phyloP scores from a whole-genome alignment of 1,139 yeast species.

The Hansenula sp. region DNA sequence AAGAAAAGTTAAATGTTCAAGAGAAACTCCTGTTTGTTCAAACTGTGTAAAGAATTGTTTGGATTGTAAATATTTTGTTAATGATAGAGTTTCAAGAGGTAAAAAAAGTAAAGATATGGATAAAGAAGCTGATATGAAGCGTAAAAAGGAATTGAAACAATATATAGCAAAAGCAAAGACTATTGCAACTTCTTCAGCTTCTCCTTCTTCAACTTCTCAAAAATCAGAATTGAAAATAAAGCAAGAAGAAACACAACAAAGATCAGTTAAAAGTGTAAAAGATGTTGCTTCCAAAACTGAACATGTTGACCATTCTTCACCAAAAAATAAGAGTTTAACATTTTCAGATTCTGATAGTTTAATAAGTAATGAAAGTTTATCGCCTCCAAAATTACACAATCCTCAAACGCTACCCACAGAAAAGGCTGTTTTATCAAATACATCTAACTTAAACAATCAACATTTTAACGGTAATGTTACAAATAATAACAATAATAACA shows the following conservation, averaged over 20 bases:
- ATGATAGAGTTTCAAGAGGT: slow-evolving; percentile 50
- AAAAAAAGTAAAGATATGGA: slow-evolving; percentile 21
- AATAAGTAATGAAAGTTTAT: slow-evolving; percentile 19
- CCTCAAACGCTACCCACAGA: slow-evolving; percentile 20
- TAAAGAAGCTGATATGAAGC: slow-evolving; percentile 16
- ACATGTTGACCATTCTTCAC: slow-evolving; percentile 8
- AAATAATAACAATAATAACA: not conserved
- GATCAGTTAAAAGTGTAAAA: too few species aligned
- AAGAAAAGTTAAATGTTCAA: slow-evolving; percentile 54
- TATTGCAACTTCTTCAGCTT: slow-evolving; percentile 3
- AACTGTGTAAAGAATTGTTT: slow-evolving; percentile 37
- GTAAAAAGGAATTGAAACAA: slow-evolving; percentile 20
- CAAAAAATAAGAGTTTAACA: slow-evolving; percentile 15
- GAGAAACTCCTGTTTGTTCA: slow-evolving; percentile 39
- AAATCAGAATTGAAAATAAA: too few species aligned
- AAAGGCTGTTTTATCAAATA: slow-evolving; percentile 3
- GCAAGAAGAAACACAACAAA: too few species aligned
- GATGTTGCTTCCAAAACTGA: too few species aligned
- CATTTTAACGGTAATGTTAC: not conserved
- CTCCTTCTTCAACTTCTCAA: not conserved
- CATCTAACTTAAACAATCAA: not conserved
- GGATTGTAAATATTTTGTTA: slow-evolving; percentile 50
- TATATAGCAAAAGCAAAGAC: slow-evolving; percentile 20
- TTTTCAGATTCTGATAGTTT: slow-evolving; percentile 22
- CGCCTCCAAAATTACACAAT: slow-evolving; percentile 22